A percentile compares a stretch with the other conserved stretches of the same genome.
phyloP scores from a whole-genome alignment of 1,139 yeast genomes.

The Magnusiomyces ingens region DNA sequence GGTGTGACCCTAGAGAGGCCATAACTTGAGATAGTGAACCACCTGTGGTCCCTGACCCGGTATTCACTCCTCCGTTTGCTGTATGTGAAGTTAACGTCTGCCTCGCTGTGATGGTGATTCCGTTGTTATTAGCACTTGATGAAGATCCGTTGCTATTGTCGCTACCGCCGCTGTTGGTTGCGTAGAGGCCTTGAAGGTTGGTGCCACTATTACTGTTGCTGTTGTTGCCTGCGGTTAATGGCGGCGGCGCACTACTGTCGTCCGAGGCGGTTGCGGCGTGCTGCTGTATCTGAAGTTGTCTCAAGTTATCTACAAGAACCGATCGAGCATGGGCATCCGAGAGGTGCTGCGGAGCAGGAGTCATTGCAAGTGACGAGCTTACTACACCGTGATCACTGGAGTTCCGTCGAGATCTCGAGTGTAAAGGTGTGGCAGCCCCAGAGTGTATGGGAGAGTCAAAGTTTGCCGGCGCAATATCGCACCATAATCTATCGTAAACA shows the following conservation, averaged over 20 bases:
- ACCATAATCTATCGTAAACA: constrained; percentile 79
- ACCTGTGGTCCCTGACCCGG: too few species aligned
- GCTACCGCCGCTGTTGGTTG: not conserved
- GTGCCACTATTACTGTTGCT: not conserved
- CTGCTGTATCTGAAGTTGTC: too few species aligned
- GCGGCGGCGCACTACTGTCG: too few species aligned
- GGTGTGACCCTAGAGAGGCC: too few species aligned
- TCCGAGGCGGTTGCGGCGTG: too few species aligned
- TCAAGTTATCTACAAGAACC: too few species aligned
- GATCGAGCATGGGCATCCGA: too few species aligned
- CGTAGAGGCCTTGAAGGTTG: not conserved
- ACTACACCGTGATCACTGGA: constrained; percentile 21
- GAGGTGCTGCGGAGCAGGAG: not conserved
- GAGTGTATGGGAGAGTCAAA: constrained; percentile 50
- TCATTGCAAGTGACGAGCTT: not conserved
- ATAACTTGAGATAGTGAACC: too few species aligned
- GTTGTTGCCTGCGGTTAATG: too few species aligned
- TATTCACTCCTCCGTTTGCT: too few species aligned
- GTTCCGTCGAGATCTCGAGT: constrained; percentile 17
- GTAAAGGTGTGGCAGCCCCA: constrained; percentile 45
- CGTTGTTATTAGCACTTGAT: not conserved
- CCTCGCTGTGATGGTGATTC: not conserved
- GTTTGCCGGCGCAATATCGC: constrained; percentile 51
- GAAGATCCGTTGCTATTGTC: not conserved
- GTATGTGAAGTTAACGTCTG: too few species aligned